Conservation (phyloP, 129 eudicot species). For the Flaveria robusta region DNA sequence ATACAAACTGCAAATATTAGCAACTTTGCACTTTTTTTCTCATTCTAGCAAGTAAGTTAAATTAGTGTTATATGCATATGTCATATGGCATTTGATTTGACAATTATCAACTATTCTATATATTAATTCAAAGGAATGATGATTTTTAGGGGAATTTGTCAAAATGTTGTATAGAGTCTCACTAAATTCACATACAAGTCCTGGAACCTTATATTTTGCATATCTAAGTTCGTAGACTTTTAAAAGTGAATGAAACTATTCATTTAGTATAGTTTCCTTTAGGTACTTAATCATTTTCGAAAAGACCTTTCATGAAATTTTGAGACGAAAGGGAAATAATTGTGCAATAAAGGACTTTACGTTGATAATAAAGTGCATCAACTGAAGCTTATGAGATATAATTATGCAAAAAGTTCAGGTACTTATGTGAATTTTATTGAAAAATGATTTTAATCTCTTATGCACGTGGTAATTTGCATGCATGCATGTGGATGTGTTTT, state of each 20-base stretch:
- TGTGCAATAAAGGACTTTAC: neutral
- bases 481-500: too few species aligned
- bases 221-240: neutral
- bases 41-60: neutral
- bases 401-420: neutral
- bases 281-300: too few species aligned
- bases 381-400: neutral
- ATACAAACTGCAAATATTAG: neutral
- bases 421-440: too few species aligned
- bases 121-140: neutral
- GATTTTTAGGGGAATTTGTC: neutral
- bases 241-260: neutral
- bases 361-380: neutral
- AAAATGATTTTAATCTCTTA: too few species aligned
- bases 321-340: too few species aligned
- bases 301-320: too few species aligned
- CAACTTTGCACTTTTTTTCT: neutral
- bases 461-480: too few species aligned
- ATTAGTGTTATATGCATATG: neutral
- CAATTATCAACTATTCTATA: neutral
- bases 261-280: too few species aligned
- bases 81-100: neutral
- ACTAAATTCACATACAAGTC: neutral
- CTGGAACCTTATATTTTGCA: neutral
- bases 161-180: too few species aligned